Percentiles rank a stretch among this genome's conserved stretches.
Conservation (phyloP, 2,329 filamentous ascomycete species). For the Neofusicoccum umdonicola region DNA sequence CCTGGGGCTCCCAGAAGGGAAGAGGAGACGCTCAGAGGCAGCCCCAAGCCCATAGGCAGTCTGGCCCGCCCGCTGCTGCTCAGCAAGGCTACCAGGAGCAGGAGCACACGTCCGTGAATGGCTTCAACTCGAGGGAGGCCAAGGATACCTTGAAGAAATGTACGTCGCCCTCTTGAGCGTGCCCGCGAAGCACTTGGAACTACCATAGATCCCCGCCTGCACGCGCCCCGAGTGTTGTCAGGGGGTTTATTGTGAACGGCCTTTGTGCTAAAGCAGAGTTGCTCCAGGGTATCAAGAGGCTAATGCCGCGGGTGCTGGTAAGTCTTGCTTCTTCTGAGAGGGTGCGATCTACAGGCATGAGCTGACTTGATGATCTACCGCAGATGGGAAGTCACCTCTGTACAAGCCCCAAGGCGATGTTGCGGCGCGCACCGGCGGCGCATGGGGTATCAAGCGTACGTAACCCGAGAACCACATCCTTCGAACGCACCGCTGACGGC, state of each 20-base stretch:
- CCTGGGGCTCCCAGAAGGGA: slow-evolving; percentile 33
- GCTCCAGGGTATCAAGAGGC: slow-evolving; percentile 20
- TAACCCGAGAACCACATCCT: not conserved
- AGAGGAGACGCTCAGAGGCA: slow-evolving; percentile 26
- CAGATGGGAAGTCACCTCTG: slow-evolving; percentile 25
- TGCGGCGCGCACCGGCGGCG: slow-evolving; percentile 35
- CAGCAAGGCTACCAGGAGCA: slow-evolving; percentile 22
- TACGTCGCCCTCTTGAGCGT: slow-evolving; percentile 21
- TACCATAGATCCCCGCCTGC: slow-evolving; percentile 20
- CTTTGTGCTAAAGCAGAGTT: not conserved
- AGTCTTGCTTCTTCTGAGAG: not conserved
- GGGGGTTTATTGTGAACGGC: not conserved
- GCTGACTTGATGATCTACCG: not conserved
- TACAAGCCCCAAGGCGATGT: slow-evolving; percentile 40
- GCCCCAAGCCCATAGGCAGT: slow-evolving; percentile 21
- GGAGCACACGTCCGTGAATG: slow-evolving; percentile 36
- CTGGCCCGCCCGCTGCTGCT: slow-evolving; percentile 19
- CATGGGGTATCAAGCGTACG: slow-evolving; percentile 42
- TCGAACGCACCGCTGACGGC: not conserved
- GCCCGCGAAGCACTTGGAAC: slow-evolving; percentile 23
- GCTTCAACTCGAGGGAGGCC: slow-evolving; percentile 46
- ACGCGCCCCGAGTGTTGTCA: slow-evolving; percentile 21
- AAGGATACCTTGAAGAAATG: slow-evolving; percentile 43
- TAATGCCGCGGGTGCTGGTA: not conserved
- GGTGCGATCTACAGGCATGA: slow-evolving; percentile 23